Evolutionary conservation across 495 filamentous ascomycete genomes (phyloP).

Genomic region (Xylaria cubensis): DNA sequence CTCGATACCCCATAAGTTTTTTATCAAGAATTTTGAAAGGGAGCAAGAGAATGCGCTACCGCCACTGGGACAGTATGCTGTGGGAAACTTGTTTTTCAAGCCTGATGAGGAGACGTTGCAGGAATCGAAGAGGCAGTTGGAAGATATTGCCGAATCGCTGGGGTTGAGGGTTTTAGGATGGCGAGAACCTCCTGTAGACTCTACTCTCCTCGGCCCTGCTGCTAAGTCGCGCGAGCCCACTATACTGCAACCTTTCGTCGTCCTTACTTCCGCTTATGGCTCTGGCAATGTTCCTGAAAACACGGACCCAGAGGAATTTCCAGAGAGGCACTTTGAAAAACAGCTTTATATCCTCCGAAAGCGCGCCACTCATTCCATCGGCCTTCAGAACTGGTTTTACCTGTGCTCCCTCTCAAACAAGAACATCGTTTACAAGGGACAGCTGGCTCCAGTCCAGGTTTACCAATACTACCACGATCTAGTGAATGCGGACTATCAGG

Average conservation of each 20-base stretch:
- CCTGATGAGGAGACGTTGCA: conserved; percentile 86
- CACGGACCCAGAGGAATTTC: conserved; percentile 79
- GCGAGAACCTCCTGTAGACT: conserved; percentile 95
- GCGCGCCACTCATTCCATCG: conserved; percentile 91
- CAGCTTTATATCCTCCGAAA: conserved; percentile 96
- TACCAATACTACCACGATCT: conserved; percentile 99
- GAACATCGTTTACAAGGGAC: conserved; percentile 99
- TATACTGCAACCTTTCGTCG: conserved; percentile 95
- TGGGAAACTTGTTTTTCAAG: conserved; percentile 98
- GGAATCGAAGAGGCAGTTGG: conserved; percentile 86
- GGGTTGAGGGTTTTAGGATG: conserved; percentile 93
- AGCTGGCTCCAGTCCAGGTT: conserved; percentile 95
- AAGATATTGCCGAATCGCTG: conserved; percentile 86
- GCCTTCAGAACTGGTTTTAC: conserved; percentile 99
- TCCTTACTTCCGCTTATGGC: conserved; percentile 85
- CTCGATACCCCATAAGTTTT: conserved; percentile 98
- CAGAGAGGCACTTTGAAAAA: conserved; percentile 85
- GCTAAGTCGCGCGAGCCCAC: conserved; percentile 92
- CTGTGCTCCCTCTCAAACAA: conserved; percentile 96
- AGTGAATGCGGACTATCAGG: conserved; percentile 97
- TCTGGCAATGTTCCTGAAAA: conserved; percentile 80
- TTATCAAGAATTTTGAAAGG: conserved; percentile 95
- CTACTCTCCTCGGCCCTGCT: conserved; percentile 89
- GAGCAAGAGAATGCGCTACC: conserved; percentile 87
- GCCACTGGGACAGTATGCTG: conserved; percentile 91